These are phyloP conservation scores for Magnolia sinica DNA, from an alignment of 164 flowering plant species.

Conservation along the genomic window DNA sequence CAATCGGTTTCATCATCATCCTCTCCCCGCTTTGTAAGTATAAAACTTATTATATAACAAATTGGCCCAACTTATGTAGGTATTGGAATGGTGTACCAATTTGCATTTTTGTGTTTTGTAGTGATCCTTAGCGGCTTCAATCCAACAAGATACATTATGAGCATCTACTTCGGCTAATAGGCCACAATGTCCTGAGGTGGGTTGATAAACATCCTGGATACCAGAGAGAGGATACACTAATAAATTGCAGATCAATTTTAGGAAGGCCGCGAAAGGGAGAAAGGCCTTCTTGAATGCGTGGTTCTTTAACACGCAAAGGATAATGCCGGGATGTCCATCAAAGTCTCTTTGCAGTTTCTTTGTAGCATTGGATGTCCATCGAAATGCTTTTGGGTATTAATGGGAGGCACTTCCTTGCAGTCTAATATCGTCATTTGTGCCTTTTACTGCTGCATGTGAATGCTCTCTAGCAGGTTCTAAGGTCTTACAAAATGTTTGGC, in stretches of 20 bases:
- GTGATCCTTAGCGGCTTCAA: slow-evolving; percentile 89
- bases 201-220: neutral
- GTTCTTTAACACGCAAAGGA: neutral
- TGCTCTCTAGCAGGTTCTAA: neutral
- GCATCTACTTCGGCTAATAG: slow-evolving; percentile 68
- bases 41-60: neutral
- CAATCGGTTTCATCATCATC: slow-evolving; percentile 78
- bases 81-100: neutral
- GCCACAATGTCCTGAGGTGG: neutral
- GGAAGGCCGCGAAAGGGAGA: neutral
- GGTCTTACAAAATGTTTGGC: neutral
- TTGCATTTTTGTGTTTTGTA: slow-evolving; percentile 32
- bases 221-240: neutral
- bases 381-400: neutral
- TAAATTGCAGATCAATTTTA: neutral
- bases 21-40: slow-evolving; percentile 84
- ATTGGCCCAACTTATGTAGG: neutral
- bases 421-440: neutral
- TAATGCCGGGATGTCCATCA: neutral
- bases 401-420: neutral
- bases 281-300: neutral
- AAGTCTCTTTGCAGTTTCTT: neutral
- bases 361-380: neutral
- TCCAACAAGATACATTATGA: slow-evolving; percentile 92
- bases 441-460: neutral